phyloP scores from a whole-genome alignment of 805 yeast genomes.

The Candida quercuum region DNA sequence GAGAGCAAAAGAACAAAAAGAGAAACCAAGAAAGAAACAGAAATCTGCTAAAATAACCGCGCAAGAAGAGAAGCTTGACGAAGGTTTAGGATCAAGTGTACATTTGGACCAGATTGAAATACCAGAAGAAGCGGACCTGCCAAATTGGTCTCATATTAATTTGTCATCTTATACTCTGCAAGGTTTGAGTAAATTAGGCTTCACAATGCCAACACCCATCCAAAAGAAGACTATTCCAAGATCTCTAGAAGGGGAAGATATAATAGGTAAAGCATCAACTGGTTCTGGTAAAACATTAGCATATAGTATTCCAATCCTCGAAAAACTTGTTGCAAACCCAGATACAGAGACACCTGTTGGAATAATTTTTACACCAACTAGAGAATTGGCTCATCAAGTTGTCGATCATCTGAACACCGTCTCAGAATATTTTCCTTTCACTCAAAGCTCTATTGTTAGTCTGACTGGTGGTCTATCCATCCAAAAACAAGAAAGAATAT shows the following conservation, averaged over 20 bases:
- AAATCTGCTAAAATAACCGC: constrained; percentile 13
- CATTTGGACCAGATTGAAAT: constrained; percentile 28
- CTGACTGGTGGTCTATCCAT: constrained; percentile 94
- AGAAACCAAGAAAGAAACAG: constrained; percentile 19
- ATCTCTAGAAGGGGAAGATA: constrained; percentile 68
- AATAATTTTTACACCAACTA: constrained; percentile 86
- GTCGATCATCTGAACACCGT: constrained; percentile 64
- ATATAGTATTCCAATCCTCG: constrained; percentile 87
- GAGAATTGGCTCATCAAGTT: constrained; percentile 95
- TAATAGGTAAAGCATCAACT: constrained; percentile 94
- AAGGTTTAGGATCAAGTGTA: constrained; percentile 20
- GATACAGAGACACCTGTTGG: constrained; percentile 53
- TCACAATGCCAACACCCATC: constrained; percentile 74
- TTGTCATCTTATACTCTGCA: constrained; percentile 53
- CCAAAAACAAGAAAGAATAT: constrained; percentile 83
- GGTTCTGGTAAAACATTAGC: constrained; percentile 98
- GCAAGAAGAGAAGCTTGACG: constrained; percentile 13
- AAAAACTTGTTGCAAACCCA: constrained; percentile 39
- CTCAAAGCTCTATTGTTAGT: constrained; percentile 57
- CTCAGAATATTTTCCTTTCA: constrained; percentile 45
- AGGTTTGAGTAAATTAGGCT: constrained; percentile 56
- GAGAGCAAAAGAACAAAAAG: constrained; percentile 19
- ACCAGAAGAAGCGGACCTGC: constrained; percentile 39
- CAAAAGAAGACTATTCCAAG: constrained; percentile 73
- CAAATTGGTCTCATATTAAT: constrained; percentile 50